Evolutionary conservation across 768 basidiomycete species (phyloP).

Genomic region (Phanerochaete carnosa): DNA sequence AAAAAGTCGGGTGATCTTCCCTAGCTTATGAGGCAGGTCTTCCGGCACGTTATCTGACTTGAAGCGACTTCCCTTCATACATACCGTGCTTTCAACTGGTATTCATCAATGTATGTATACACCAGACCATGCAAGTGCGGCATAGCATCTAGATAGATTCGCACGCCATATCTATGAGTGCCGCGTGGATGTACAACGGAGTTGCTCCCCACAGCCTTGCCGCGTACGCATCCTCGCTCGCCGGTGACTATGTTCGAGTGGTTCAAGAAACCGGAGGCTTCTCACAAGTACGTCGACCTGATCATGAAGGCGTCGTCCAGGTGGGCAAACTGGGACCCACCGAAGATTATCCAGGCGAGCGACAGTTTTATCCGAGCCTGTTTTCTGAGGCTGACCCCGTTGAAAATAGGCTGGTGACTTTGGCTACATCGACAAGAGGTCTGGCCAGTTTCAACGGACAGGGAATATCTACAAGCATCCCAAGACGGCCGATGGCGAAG

Average conservation of each 20-base stretch:
- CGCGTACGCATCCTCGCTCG: not conserved
- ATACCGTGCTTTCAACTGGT: too few relatives aligned
- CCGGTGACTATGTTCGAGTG: not conserved
- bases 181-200: not conserved
- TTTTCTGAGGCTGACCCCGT: too few relatives aligned
- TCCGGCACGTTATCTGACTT: too few relatives aligned
- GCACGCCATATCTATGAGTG: not conserved
- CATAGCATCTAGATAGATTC: not conserved
- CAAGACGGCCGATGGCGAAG: too few relatives aligned
- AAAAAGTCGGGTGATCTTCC: too few relatives aligned
- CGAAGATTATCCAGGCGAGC: not conserved
- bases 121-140: too few relatives aligned
- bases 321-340: not conserved
- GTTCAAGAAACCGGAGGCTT: not conserved
- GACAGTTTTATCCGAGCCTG: not conserved
- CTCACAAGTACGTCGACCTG: constrained; percentile 5
- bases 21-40: too few relatives aligned
- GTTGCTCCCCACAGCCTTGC: not conserved
- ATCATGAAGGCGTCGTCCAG: not conserved
- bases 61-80: too few relatives aligned
- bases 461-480: not conserved
- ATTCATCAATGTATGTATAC: too few relatives aligned
- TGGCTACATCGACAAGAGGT: not conserved
- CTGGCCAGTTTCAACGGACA: not conserved
- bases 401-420: not conserved